These are phyloP conservation scores for Graphium sp. DNA, from an alignment of 2,329 filamentous ascomycete species.

Conservation along the genomic window DNA sequence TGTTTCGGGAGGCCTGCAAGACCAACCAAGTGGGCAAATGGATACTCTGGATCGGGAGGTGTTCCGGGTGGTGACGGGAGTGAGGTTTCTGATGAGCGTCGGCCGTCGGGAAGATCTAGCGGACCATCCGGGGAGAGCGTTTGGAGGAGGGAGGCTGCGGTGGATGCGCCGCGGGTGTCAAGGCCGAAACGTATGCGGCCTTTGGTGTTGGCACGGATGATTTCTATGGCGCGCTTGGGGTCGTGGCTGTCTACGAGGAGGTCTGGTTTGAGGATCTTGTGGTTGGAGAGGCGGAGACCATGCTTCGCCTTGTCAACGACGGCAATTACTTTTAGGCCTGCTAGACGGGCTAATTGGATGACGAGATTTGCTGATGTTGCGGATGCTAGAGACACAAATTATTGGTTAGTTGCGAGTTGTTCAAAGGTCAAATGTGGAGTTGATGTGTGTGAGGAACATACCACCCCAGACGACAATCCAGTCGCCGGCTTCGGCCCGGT, in stretches of 20 bases:
- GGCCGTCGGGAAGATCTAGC: slow-evolving; percentile 6
- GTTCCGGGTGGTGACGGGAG: slow-evolving; percentile 20
- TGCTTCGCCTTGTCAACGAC: slow-evolving; percentile 53
- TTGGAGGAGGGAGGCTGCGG: slow-evolving; percentile 38
- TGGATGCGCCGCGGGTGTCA: slow-evolving; percentile 50
- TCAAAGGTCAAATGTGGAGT: neutral
- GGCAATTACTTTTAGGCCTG: slow-evolving; percentile 46
- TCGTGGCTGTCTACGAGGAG: slow-evolving; percentile 54
- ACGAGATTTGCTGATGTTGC: slow-evolving; percentile 52
- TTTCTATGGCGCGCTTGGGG: slow-evolving; percentile 43
- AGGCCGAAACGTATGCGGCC: slow-evolving; percentile 47
- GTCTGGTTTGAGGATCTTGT: slow-evolving; percentile 30
- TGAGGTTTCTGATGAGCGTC: slow-evolving; percentile 3
- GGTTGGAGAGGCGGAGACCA: slow-evolving; percentile 35
- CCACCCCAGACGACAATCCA: slow-evolving; percentile 64
- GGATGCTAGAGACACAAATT: slow-evolving; percentile 24
- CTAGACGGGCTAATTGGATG: slow-evolving; percentile 50
- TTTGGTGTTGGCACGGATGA: slow-evolving; percentile 41
- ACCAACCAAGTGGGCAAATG: slow-evolving; percentile 51
- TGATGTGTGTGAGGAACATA: slow-evolving; percentile 11
- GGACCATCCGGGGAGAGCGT: slow-evolving; percentile 21
- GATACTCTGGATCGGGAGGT: slow-evolving; percentile 11
- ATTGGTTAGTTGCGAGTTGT: neutral
- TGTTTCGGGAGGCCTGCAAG: slow-evolving; percentile 50
- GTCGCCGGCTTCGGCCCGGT: slow-evolving; percentile 42